These are phyloP conservation scores for Zygnema circumcarinatum DNA, from an alignment of 139 green algal genomes.

Conservation along the genomic window DNA sequence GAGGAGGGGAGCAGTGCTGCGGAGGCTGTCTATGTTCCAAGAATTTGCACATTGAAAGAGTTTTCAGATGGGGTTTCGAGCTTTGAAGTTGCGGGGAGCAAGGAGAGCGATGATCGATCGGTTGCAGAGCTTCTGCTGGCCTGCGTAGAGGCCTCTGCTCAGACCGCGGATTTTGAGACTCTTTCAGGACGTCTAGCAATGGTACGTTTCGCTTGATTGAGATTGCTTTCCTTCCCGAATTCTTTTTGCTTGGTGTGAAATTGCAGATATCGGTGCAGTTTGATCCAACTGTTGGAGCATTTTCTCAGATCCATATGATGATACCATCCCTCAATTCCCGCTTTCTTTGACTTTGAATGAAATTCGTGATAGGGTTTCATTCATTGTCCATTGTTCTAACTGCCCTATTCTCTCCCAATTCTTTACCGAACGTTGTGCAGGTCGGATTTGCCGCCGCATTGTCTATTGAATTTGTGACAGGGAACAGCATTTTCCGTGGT, in stretches of 20 bases:
- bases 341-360: no score
- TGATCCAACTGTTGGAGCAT: no score
- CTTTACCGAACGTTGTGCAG: conserved; percentile 7
- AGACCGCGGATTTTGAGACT: conserved; percentile 2
- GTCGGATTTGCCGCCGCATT: not conserved
- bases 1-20: not conserved
- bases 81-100: not conserved
- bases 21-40: conserved; percentile 4
- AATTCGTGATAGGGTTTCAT: no score
- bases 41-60: conserved; percentile 17
- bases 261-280: no score
- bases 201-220: no score
- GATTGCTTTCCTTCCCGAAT: no score
- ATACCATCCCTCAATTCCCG: no score
- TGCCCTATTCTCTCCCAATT: not conserved
- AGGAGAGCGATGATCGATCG: not conserved
- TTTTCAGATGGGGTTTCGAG: not conserved
- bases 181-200: conserved; percentile 14
- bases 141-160: conserved; percentile 7
- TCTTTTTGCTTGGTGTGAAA: no score
- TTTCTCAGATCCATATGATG: no score
- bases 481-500: conserved; percentile 6
- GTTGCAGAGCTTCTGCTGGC: not conserved
- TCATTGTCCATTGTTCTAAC: no score
- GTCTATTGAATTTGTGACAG: conserved; percentile 8